phyloP scores from a whole-genome alignment of 2,329 filamentous ascomycete species.

The Canariomyces notabilis region DNA sequence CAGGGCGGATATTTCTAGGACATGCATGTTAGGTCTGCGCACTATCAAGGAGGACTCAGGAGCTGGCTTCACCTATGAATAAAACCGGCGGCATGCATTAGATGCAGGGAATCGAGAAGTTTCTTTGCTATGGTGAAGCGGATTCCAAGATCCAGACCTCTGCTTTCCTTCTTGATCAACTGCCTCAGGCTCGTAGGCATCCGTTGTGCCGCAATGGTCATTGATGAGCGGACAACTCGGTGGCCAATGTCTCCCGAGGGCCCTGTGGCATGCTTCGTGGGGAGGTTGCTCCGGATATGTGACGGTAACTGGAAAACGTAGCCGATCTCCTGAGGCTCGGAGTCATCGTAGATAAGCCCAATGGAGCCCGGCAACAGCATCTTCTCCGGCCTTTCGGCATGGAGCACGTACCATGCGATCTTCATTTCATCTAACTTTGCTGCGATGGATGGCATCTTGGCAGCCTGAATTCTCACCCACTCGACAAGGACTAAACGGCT shows the following conservation, averaged over 20 bases:
- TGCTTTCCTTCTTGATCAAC: conserved; percentile 3
- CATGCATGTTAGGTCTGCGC: no score
- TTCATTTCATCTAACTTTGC: conserved; percentile 8
- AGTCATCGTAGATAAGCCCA: conserved; percentile 10
- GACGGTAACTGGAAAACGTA: conserved; percentile 13
- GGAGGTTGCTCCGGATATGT: conserved; percentile 9
- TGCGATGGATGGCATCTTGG: conserved; percentile 1
- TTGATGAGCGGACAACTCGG: conserved; percentile 9
- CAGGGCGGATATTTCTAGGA: conserved; percentile 11
- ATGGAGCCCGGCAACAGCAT: conserved; percentile 8
- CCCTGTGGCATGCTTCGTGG: background rate
- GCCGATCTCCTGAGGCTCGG: conserved; percentile 6
- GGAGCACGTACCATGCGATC: conserved; percentile 10
- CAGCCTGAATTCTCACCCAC: background rate
- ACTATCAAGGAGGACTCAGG: background rate
- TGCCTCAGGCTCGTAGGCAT: conserved; percentile 11
- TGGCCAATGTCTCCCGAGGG: background rate
- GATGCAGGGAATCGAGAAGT: conserved; percentile 7
- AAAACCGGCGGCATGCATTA: conserved; percentile 9
- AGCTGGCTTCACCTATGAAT: conserved; percentile 5
- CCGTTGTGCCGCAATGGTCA: conserved; percentile 6
- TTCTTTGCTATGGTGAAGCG: conserved; percentile 9
- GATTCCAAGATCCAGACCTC: conserved; percentile 3
- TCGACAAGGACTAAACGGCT: conserved; percentile 13
- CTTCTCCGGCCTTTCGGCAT: conserved; percentile 10